These are phyloP conservation scores for Ogataea nitratoaversa DNA, from an alignment of 805 yeast genomes.

Conservation along the genomic window DNA sequence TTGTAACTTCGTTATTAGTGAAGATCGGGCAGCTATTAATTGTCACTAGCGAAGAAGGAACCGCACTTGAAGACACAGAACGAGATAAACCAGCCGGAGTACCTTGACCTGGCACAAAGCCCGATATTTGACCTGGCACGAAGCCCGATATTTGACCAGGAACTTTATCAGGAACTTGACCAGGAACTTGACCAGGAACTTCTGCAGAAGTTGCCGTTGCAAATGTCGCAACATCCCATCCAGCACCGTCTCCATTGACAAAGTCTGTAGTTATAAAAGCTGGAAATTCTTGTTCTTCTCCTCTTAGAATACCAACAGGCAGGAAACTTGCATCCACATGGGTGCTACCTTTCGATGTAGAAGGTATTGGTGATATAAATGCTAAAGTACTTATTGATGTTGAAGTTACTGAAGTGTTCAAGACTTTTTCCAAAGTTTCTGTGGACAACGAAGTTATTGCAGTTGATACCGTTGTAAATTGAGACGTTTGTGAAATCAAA, in stretches of 20 bases:
- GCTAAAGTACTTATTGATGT: neutral
- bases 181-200: neutral
- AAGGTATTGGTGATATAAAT: neutral
- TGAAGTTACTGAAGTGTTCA: neutral
- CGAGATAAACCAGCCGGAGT: too few species aligned
- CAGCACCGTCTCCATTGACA: neutral
- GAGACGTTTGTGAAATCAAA: neutral
- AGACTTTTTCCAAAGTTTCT: too few species aligned
- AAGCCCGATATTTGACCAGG: neutral
- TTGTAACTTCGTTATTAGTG: slow-evolving; percentile 20
- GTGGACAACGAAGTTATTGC: slow-evolving; percentile 2
- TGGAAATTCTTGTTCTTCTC: neutral
- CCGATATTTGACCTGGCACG: neutral
- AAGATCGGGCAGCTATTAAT: slow-evolving; percentile 28
- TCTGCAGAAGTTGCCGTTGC: neutral
- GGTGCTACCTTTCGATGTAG: neutral
- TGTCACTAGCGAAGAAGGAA: neutral
- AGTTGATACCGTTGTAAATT: neutral
- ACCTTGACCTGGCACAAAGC: neutral
- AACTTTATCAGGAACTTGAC: neutral
- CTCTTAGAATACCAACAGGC: slow-evolving; percentile 16
- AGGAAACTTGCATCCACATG: slow-evolving; percentile 6
- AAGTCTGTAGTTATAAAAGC: neutral
- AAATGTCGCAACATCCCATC: neutral
- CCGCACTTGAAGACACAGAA: neutral